Conservation (phyloP, 306 rosid genomes). For the Psophocarpus tetragonolobus region DNA sequence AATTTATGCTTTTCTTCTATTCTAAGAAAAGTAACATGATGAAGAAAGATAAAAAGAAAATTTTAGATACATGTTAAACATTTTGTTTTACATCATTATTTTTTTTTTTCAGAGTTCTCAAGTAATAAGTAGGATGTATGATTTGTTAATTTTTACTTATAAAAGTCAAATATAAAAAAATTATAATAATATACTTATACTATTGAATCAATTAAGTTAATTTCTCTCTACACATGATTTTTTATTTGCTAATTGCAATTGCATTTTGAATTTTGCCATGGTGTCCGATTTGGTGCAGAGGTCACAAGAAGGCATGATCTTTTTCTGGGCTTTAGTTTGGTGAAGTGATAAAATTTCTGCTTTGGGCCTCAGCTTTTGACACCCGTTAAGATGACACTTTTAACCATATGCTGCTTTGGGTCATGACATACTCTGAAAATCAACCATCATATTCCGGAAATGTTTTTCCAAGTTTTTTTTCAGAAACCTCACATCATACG, state of each 20-base stretch:
- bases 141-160: too few relatives aligned
- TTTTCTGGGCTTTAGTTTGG: conserved; percentile 15
- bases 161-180: too few relatives aligned
- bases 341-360: neutral
- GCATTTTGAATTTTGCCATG: neutral
- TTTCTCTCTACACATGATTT: too few relatives aligned
- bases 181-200: too few relatives aligned
- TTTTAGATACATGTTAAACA: neutral
- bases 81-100: neutral
- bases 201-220: too few relatives aligned
- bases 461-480: neutral
- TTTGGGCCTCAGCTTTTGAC: conserved; percentile 30
- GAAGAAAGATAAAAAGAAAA: neutral
- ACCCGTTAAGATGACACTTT: conserved; percentile 11
- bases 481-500: conserved; percentile 11
- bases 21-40: neutral
- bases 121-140: too few relatives aligned
- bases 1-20: neutral
- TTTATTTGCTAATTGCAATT: too few relatives aligned
- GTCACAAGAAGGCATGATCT: neutral
- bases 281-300: neutral
- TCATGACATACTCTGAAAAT: conserved; percentile 10
- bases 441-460: neutral
- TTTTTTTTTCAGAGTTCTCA: neutral
- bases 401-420: neutral